A percentile compares a stretch with the other conserved stretches of the same genome.
phyloP scores from a whole-genome alignment of 805 yeast species.

The Zygotorulaspora sp. region DNA sequence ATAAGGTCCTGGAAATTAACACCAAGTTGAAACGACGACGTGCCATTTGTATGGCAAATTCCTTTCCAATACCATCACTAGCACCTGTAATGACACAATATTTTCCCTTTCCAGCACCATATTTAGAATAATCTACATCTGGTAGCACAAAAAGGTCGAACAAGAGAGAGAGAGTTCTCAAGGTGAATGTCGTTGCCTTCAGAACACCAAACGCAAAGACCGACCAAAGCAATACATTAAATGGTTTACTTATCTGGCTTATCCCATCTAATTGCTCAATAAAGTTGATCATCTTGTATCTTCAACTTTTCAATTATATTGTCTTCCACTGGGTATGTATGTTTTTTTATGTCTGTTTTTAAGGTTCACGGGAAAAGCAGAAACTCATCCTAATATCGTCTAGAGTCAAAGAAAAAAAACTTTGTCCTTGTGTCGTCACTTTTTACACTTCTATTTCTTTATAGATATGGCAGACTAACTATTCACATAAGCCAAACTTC shows the following conservation, averaged over 20 bases:
- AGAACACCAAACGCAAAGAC: slow-evolving; percentile 58
- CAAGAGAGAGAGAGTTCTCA: slow-evolving; percentile 52
- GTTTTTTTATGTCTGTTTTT: too few relatives aligned
- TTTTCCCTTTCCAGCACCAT: slow-evolving; percentile 65
- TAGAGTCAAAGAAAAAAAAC: too few relatives aligned
- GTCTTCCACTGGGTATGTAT: too few relatives aligned
- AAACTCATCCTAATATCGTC: too few relatives aligned
- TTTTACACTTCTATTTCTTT: too few relatives aligned
- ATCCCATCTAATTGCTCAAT: slow-evolving; percentile 24
- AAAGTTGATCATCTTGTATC: slow-evolving; percentile 17
- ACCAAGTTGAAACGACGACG: slow-evolving; percentile 76
- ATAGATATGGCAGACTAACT: too few relatives aligned
- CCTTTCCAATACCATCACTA: slow-evolving; percentile 96
- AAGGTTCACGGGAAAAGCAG: too few relatives aligned
- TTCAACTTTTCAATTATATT: too few relatives aligned
- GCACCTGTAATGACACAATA: slow-evolving; percentile 99
- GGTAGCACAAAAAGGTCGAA: slow-evolving; percentile 63
- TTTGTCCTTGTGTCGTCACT: too few relatives aligned
- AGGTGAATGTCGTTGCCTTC: slow-evolving; percentile 48
- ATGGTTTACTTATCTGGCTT: slow-evolving; percentile 20
- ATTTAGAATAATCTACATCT: slow-evolving; percentile 51
- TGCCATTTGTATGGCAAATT: slow-evolving; percentile 83
- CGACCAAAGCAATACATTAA: slow-evolving; percentile 33
- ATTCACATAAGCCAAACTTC: too few relatives aligned
- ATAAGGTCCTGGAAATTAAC: slow-evolving; percentile 76